These are phyloP conservation scores for Aspergillus latus DNA, from an alignment of 2,329 filamentous ascomycete species.

Conservation along the genomic window DNA sequence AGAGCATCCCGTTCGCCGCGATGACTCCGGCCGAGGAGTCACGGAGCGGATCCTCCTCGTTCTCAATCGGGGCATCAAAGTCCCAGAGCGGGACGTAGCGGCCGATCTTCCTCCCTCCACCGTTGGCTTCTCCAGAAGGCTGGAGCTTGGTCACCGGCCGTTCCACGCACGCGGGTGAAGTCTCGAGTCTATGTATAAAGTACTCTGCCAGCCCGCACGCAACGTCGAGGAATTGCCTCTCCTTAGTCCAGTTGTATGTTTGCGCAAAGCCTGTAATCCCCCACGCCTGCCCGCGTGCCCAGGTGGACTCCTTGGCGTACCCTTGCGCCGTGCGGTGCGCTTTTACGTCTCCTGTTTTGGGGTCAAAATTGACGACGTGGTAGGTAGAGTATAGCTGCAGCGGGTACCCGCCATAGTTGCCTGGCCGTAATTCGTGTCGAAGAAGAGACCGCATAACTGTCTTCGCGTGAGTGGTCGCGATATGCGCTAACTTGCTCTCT, in stretches of 20 bases:
- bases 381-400: constrained; percentile 19
- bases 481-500: constrained; percentile 28
- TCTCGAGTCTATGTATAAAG: constrained; percentile 19
- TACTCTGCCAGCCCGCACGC: constrained; percentile 21
- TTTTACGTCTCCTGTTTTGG: constrained; percentile 17
- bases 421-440: constrained; percentile 18
- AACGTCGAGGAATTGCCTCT: constrained; percentile 24
- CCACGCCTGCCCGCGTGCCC: constrained; percentile 29
- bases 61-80: constrained; percentile 23
- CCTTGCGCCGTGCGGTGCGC: constrained; percentile 25
- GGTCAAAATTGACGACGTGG: constrained; percentile 22
- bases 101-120: not conserved
- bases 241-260: constrained; percentile 40
- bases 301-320: constrained; percentile 25
- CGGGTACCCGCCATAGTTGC: constrained; percentile 17
- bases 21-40: constrained; percentile 47
- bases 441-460: constrained; percentile 17
- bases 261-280: constrained; percentile 37
- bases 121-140: too few species aligned
- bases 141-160: not conserved
- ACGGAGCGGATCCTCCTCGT: constrained; percentile 26
- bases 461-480: constrained; percentile 22
- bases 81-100: constrained; percentile 27
- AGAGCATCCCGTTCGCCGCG: constrained; percentile 44
- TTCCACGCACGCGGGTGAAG: constrained; percentile 1